Conservation (phyloP, 805 yeast genomes). For the Candida insectorum region DNA sequence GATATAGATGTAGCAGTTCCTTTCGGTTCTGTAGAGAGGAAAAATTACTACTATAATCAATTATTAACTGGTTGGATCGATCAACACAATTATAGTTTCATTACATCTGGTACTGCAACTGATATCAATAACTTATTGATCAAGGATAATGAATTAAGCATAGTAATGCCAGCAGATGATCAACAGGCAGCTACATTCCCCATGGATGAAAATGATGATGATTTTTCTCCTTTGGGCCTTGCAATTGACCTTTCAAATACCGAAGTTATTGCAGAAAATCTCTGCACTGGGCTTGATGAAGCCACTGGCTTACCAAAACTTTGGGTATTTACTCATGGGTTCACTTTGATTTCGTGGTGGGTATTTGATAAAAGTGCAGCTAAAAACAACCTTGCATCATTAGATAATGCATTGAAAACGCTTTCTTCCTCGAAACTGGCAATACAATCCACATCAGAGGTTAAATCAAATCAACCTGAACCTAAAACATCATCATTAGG, state of each 20-base stretch:
- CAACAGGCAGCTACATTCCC: slow-evolving; percentile 73
- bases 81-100: slow-evolving; percentile 26
- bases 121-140: slow-evolving; percentile 35
- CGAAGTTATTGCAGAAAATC: slow-evolving; percentile 41
- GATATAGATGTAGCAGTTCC: slow-evolving; percentile 51
- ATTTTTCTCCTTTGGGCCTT: slow-evolving; percentile 69
- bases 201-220: slow-evolving; percentile 61
- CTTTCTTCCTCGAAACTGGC: not conserved
- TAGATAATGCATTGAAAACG: slow-evolving; percentile 4
- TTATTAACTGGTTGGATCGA: slow-evolving; percentile 40
- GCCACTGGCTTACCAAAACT: slow-evolving; percentile 64
- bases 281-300: slow-evolving; percentile 56
- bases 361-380: slow-evolving; percentile 41
- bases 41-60: slow-evolving; percentile 43
- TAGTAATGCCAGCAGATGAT: slow-evolving; percentile 58
- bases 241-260: slow-evolving; percentile 54
- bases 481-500: slow-evolving; percentile 2
- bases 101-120: slow-evolving; percentile 62
- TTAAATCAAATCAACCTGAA: too few species aligned
- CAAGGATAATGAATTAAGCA: slow-evolving; percentile 7
- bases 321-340: slow-evolving; percentile 60
- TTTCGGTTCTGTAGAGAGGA: slow-evolving; percentile 48
- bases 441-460: too few species aligned
- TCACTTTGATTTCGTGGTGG: slow-evolving; percentile 62
- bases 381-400: slow-evolving; percentile 4